Evolutionary conservation across 2,329 filamentous ascomycete species (phyloP).

Genomic region (Colletotrichum phormii): DNA sequence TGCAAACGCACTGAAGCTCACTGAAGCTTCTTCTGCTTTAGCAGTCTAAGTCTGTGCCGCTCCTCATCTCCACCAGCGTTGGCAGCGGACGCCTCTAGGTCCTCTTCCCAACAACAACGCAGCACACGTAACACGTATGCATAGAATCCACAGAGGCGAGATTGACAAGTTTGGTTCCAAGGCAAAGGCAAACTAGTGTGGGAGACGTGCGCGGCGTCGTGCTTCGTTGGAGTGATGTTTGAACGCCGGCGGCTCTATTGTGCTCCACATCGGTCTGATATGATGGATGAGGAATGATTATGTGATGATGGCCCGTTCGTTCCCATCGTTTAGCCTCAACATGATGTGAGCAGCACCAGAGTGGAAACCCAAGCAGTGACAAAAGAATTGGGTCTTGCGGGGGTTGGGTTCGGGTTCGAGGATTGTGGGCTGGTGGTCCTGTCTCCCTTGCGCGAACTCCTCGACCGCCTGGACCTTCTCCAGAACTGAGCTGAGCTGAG

Average conservation of each 20-base stretch:
- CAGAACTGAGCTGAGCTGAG: not conserved
- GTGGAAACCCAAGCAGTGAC: not conserved
- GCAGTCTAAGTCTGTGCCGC: not conserved
- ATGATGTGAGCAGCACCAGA: not conserved
- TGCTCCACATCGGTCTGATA: constrained; percentile 23
- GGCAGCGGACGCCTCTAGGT: not conserved
- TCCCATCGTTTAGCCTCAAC: not conserved
- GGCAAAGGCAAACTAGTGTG: not conserved
- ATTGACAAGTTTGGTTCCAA: not conserved
- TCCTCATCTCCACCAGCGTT: constrained; percentile 25
- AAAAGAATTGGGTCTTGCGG: not conserved
- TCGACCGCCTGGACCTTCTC: not conserved
- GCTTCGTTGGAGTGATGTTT: not conserved
- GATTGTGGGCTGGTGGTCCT: no score
- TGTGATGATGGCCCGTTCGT: not conserved
- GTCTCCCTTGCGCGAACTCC: not conserved
- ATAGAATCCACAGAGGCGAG: constrained; percentile 18
- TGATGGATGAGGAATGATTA: not conserved
- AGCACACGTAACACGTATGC: constrained; percentile 1
- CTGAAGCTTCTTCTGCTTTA: not conserved
- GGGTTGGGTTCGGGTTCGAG: not conserved
- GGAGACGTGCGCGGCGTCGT: not conserved
- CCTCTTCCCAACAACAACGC: not conserved
- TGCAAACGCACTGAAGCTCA: constrained; percentile 1
- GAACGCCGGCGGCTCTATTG: not conserved